Percentiles rank a stretch among this genome's conserved stretches.
These are phyloP conservation scores for Nannochloropsis gaditana DNA, from an alignment of 108 stramenopile species.

Conservation along the genomic window DNA sequence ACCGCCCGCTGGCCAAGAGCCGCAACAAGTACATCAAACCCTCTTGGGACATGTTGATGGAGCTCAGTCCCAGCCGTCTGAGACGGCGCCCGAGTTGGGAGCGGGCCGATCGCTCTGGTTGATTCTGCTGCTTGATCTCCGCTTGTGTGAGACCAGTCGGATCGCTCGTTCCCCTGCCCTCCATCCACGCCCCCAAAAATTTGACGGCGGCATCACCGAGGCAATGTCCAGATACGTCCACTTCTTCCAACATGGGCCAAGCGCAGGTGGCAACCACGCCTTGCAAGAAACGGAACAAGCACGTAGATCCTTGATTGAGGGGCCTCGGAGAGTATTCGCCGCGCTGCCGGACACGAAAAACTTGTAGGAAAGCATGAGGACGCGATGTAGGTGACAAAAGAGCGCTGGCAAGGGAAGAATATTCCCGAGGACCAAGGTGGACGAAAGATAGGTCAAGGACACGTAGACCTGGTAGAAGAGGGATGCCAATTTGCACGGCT, in stretches of 20 bases:
- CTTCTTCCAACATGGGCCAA: neutral
- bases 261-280: neutral
- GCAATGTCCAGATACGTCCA: neutral
- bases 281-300: conserved; percentile 9
- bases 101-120: too few species aligned
- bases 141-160: neutral
- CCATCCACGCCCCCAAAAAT: neutral
- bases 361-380: neutral
- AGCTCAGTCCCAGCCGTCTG: neutral
- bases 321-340: neutral
- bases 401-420: neutral
- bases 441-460: conserved; percentile 19
- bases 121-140: neutral
- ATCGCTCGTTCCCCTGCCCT: neutral
- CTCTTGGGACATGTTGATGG: neutral
- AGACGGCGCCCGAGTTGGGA: neutral
- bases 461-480: neutral
- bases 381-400: neutral
- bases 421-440: neutral
- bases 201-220: neutral
- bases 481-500: neutral
- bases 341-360: neutral
- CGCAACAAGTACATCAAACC: neutral
- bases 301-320: neutral
- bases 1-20: neutral